Evolutionary conservation across 768 basidiomycete species (phyloP).

Genomic region (Termitomyces sp.): DNA sequence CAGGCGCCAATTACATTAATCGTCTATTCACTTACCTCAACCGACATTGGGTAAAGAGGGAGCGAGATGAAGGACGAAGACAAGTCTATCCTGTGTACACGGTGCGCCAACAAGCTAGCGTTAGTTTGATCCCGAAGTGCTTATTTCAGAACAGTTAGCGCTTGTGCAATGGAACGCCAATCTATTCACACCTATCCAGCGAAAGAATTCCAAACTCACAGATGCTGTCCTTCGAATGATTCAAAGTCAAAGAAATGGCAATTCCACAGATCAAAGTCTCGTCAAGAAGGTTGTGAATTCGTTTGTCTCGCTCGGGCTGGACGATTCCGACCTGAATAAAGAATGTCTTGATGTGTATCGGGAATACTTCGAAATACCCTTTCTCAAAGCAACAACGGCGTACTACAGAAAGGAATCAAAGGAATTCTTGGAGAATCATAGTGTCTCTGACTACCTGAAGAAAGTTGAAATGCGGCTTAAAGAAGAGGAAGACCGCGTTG

Average conservation of each 20-base stretch:
- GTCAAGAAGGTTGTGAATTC: constrained; percentile 95
- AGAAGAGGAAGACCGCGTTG: constrained; percentile 95
- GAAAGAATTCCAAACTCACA: constrained; percentile 77
- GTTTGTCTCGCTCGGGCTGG: constrained; percentile 91
- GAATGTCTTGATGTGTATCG: constrained; percentile 92
- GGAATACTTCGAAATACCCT: constrained; percentile 85
- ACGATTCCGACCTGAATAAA: constrained; percentile 89
- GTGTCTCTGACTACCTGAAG: constrained; percentile 91
- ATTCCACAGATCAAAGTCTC: constrained; percentile 87
- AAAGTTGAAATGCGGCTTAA: constrained; percentile 89
- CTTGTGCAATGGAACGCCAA: constrained; percentile 95
- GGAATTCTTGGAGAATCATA: constrained; percentile 83
- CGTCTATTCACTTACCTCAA: constrained; percentile 97
- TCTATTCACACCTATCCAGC: constrained; percentile 87
- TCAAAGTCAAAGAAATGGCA: constrained; percentile 91
- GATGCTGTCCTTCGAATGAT: constrained; percentile 86
- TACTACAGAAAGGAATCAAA: constrained; percentile 94
- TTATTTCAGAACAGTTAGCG: constrained; percentile 61
- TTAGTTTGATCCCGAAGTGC: neutral
- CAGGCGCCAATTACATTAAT: constrained; percentile 95
- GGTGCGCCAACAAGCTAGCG: constrained; percentile 38
- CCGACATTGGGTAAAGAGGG: constrained; percentile 98
- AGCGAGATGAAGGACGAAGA: constrained; percentile 95
- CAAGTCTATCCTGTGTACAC: constrained; percentile 96
- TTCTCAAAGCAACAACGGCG: constrained; percentile 83